A percentile compares a stretch with the other conserved stretches of the same genome.
These are phyloP conservation scores for Grosmannia clavigera DNA, from an alignment of 2,329 filamentous ascomycete species.

Conservation along the genomic window DNA sequence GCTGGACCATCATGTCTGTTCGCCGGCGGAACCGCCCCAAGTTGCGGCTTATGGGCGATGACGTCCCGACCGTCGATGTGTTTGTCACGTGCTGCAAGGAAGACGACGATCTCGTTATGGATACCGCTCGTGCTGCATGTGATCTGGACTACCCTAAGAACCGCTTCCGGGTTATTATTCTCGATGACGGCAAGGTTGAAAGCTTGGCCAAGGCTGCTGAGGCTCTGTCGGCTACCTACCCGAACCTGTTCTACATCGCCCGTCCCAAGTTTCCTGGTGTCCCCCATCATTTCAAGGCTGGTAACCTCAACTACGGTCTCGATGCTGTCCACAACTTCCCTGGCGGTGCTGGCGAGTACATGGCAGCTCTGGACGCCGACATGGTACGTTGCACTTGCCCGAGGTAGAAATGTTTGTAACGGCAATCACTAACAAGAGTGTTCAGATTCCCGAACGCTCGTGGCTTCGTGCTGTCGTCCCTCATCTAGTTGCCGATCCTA, in stretches of 20 bases:
- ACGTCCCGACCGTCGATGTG: slow-evolving; percentile 42
- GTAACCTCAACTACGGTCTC: slow-evolving; percentile 51
- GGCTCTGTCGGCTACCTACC: slow-evolving; percentile 25
- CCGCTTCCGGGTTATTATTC: slow-evolving; percentile 40
- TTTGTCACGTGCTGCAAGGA: slow-evolving; percentile 47
- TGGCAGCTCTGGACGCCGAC: slow-evolving; percentile 52
- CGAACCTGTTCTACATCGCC: slow-evolving; percentile 40
- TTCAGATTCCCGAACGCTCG: slow-evolving; percentile 39
- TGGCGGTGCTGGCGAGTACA: slow-evolving; percentile 41
- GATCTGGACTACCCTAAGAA: slow-evolving; percentile 40
- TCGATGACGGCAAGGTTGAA: slow-evolving; percentile 40
- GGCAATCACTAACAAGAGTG: not conserved
- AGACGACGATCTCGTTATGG: slow-evolving; percentile 40
- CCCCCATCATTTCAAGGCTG: slow-evolving; percentile 49
- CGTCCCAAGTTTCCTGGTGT: slow-evolving; percentile 34
- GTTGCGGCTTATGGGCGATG: slow-evolving; percentile 34
- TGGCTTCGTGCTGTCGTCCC: slow-evolving; percentile 47
- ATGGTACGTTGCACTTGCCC: slow-evolving; percentile 27
- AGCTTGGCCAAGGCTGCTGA: slow-evolving; percentile 23
- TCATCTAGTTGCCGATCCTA: slow-evolving; percentile 41
- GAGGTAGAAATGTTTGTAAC: not conserved
- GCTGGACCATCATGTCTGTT: slow-evolving; percentile 44
- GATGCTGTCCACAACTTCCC: slow-evolving; percentile 35
- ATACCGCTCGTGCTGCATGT: slow-evolving; percentile 42
- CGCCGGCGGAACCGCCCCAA: slow-evolving; percentile 40